Evolutionary conservation across 768 basidiomycete genomes (phyloP).

Genomic region (Epithele typhae): DNA sequence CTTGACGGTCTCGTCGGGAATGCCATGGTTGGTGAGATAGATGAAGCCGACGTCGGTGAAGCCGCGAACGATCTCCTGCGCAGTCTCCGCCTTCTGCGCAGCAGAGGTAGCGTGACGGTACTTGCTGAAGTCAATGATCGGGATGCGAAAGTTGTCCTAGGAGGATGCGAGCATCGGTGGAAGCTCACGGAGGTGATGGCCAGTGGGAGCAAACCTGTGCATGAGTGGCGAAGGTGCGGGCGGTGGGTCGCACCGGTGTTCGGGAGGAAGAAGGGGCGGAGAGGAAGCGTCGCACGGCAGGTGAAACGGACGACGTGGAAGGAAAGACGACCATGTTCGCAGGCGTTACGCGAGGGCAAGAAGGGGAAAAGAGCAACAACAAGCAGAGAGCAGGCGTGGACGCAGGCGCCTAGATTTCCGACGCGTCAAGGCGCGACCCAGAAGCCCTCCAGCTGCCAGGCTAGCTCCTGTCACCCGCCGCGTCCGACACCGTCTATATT

Average conservation of each 20-base stretch:
- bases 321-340: not conserved
- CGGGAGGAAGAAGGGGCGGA: not conserved
- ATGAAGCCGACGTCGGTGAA: slow-evolving; percentile 82
- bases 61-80: slow-evolving; percentile 66
- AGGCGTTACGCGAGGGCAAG: too few species aligned
- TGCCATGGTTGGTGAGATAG: slow-evolving; percentile 72
- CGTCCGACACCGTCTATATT: too few species aligned
- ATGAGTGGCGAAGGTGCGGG: slow-evolving; percentile 6
- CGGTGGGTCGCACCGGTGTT: not conserved
- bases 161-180: not conserved
- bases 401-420: too few species aligned
- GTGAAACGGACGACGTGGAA: not conserved
- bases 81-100: slow-evolving; percentile 56
- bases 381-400: too few species aligned
- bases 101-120: slow-evolving; percentile 49
- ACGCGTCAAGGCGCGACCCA: too few species aligned
- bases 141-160: slow-evolving; percentile 41
- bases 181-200: too few species aligned
- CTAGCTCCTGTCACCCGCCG: too few species aligned
- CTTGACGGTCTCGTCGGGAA: slow-evolving; percentile 51
- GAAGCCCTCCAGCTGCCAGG: too few species aligned
- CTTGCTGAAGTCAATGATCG: slow-evolving; percentile 73
- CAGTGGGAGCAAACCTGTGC: slow-evolving; percentile 5
- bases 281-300: slow-evolving; percentile 3
- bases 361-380: too few species aligned